A percentile compares a stretch with the other conserved stretches of the same genome.
These are phyloP conservation scores for Limonomyces culmigenus DNA, from an alignment of 1,284 basidiomycete genomes.

Conservation along the genomic window DNA sequence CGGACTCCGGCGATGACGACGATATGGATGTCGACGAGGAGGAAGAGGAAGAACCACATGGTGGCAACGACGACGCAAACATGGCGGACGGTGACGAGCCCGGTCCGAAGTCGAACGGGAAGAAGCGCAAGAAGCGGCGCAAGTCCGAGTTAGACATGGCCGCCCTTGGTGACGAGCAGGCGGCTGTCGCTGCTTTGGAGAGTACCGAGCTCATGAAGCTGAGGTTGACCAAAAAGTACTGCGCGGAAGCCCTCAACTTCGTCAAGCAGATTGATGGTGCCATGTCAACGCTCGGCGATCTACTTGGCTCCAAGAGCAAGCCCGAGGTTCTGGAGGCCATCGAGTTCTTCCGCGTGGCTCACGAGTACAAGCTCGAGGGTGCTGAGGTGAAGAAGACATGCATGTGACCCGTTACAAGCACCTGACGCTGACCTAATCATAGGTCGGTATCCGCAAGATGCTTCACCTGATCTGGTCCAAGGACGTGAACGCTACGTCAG, in stretches of 20 bases:
- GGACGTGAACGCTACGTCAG: conserved; percentile 75
- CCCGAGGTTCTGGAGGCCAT: conserved; percentile 91
- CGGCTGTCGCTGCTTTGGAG: conserved; percentile 46
- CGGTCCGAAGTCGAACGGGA: conserved; percentile 17
- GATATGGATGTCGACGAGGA: conserved; percentile 36
- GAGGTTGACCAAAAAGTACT: conserved; percentile 77
- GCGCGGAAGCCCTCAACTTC: conserved; percentile 74
- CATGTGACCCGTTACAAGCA: background rate
- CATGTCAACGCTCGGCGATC: conserved; percentile 57
- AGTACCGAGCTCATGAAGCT: conserved; percentile 51
- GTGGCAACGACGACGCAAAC: conserved; percentile 15
- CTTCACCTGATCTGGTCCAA: conserved; percentile 96
- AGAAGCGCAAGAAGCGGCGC: conserved; percentile 35
- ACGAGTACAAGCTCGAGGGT: conserved; percentile 69
- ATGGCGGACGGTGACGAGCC: conserved; percentile 18
- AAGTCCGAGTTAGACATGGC: conserved; percentile 54
- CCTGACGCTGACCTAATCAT: conserved; percentile 3
- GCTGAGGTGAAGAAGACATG: conserved; percentile 40
- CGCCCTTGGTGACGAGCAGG: conserved; percentile 49
- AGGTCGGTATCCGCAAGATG: conserved; percentile 90
- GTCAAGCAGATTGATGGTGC: conserved; percentile 71
- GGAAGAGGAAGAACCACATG: conserved; percentile 10
- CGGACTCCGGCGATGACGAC: conserved; percentile 15
- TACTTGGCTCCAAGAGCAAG: conserved; percentile 86
- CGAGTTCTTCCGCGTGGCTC: conserved; percentile 81